Conservation (phyloP, 768 basidiomycete genomes). For the Dentipellis sp. region DNA sequence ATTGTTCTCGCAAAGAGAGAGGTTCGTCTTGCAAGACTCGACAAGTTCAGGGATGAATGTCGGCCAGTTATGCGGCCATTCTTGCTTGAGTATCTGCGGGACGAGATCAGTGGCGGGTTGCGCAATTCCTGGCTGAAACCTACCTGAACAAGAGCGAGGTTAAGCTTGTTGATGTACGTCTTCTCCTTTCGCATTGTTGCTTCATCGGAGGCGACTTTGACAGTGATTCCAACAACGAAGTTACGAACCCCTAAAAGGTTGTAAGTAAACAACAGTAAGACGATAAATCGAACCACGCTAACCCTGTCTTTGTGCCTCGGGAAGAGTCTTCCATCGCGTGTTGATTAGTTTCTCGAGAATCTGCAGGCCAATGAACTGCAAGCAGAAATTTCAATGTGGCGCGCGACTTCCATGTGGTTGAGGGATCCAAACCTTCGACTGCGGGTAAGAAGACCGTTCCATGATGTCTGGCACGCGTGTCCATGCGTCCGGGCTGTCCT, state of each 20-base stretch:
- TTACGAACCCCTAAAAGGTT: slow-evolving; percentile 74
- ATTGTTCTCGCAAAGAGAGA: slow-evolving; percentile 98
- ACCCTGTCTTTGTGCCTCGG: slow-evolving; percentile 91
- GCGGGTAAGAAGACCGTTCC: slow-evolving; percentile 73
- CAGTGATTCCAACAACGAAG: slow-evolving; percentile 88
- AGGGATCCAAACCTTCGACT: slow-evolving; percentile 59
- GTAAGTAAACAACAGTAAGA: slow-evolving; percentile 6
- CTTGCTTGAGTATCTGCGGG: slow-evolving; percentile 90
- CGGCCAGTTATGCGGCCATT: slow-evolving; percentile 99
- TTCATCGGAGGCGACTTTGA: slow-evolving; percentile 92
- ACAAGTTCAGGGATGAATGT: slow-evolving; percentile 96
- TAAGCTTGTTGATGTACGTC: slow-evolving; percentile 92
- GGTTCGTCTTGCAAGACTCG: slow-evolving; percentile 92
- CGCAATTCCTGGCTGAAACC: slow-evolving; percentile 11
- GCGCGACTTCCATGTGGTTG: neutral
- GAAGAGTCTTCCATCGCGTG: slow-evolving; percentile 93
- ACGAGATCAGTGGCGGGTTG: neutral
- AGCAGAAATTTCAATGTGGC: neutral
- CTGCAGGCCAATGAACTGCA: slow-evolving; percentile 90
- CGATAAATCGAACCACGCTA: neutral
- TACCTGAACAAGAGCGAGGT: slow-evolving; percentile 91
- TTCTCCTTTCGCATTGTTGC: slow-evolving; percentile 82
- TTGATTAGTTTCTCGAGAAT: slow-evolving; percentile 93
- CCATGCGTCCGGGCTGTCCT: slow-evolving; percentile 96
- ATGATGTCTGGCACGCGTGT: slow-evolving; percentile 92